These are phyloP conservation scores for Arthrinium puccinioides DNA, from an alignment of 2,329 filamentous ascomycete genomes.

Conservation along the genomic window DNA sequence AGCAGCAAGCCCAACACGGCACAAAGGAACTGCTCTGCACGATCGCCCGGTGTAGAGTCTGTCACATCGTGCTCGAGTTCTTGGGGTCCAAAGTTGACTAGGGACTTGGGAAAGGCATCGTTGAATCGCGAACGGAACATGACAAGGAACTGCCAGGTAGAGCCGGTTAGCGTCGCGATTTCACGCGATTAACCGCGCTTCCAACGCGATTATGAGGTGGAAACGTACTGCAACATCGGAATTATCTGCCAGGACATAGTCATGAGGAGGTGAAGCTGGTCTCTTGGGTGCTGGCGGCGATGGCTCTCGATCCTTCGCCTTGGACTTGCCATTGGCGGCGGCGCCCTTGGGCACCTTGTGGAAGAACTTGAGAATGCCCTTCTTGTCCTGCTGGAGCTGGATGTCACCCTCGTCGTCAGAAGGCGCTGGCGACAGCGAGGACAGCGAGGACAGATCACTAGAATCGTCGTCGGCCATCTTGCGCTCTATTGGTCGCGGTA, in stretches of 20 bases:
- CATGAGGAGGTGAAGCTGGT: conserved; percentile 81
- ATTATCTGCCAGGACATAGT: conserved; percentile 85
- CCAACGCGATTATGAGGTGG: conserved; percentile 30
- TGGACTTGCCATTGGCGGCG: no score
- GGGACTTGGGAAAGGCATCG: conserved; percentile 80
- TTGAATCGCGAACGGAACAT: conserved; percentile 95
- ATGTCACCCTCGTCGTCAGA: conserved; percentile 47
- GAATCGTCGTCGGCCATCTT: conserved; percentile 54
- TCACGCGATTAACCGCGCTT: conserved; percentile 49
- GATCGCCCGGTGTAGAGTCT: conserved; percentile 70
- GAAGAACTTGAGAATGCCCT: conserved; percentile 64
- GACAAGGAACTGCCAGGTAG: conserved; percentile 71
- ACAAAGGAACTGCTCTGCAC: conserved; percentile 83
- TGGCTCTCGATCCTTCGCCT: conserved; percentile 41
- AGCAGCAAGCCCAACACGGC: conserved; percentile 80
- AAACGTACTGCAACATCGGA: conserved; percentile 81
- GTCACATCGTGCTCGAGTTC: conserved; percentile 85
- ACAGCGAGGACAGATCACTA: conserved; percentile 53
- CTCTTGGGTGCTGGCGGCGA: conserved; percentile 69
- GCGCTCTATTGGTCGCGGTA: conserved; percentile 16
- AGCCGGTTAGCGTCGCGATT: conserved; percentile 11
- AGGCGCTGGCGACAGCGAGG: conserved; percentile 42
- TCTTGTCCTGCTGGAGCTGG: conserved; percentile 42
- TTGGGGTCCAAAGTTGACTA: conserved; percentile 87
- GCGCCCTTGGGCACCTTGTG: conserved; percentile 44